Base-by-base conservation (phyloP, 371 early-diverging fungal species). In the Mucor circinelloides region DNA sequence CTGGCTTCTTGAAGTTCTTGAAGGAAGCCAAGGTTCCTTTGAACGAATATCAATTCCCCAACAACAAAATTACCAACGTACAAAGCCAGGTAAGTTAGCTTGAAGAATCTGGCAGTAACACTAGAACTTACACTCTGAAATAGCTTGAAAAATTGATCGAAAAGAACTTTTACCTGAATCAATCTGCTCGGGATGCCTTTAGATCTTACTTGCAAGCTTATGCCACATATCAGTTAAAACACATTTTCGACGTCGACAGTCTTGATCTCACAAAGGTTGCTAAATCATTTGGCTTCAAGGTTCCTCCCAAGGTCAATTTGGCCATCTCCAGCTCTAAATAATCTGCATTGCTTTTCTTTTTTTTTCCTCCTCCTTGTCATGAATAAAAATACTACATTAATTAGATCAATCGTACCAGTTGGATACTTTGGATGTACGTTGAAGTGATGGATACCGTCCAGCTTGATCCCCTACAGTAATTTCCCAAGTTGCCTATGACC, bases 131-230 rank as follows among this genome's bases (percentile, higher is more conserved):
- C 25, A n/a, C 31, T 12, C 21, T 25, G 6, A 2, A 25, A 8
- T 93, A 98, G 87, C 89, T 99, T 7, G 99, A 99, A 70, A 91
- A 92, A 76, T 87, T 99, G 58, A 90, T 99, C 5, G 94, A 95
- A 76, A 96, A 96, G 89, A 99, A 99, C 87, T 98, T 95, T 79
- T 99, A 98, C 80, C 87, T 99, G n/a, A 93, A 98, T 86, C 90
- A 94, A 76, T 94, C 94, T n/a, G 99, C 99, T n/a, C 92, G 93
- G 64, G 97, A 98, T 73, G 99, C 97, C 2, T 99, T 93, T 84
- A 90, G 96, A 69, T 94, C 96, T 40, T 99, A 98, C 77, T 81
- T 99, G 31, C 97, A 95, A 79, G 93, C 98, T n/a, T 99, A 99
- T 73, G 95, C 98, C 17, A 93, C 95, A 21, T 98, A 97, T 78